Percentiles rank a stretch among this genome's conserved stretches.
Evolutionary conservation across 805 yeast species (phyloP).

Genomic region (Candida berthetii): DNA sequence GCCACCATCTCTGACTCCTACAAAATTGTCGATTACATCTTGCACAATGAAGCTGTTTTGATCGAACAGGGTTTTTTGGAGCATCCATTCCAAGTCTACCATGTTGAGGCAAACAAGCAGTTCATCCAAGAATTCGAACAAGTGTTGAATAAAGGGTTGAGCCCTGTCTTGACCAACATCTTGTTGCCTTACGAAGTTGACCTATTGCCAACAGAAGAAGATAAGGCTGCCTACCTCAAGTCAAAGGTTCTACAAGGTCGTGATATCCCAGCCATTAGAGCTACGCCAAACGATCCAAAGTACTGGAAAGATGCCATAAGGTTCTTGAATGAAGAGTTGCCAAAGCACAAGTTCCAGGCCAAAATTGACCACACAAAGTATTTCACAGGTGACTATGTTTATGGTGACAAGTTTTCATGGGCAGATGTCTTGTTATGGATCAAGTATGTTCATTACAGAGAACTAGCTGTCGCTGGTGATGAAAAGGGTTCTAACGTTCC

Average conservation of each 20-base stretch:
- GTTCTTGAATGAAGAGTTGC: background rate
- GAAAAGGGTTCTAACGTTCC: background rate
- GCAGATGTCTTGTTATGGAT: background rate
- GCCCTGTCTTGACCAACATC: background rate
- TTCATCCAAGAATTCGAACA: background rate
- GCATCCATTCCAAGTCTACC: too few relatives aligned
- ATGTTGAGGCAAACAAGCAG: background rate
- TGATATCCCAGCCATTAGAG: background rate
- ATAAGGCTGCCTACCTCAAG: background rate
- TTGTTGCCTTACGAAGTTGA: background rate
- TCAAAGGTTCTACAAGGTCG: background rate
- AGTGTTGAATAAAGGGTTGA: background rate
- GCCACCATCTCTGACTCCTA: background rate
- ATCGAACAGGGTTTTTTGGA: background rate
- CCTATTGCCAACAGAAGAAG: slow-evolving; percentile 1
- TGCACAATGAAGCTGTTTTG: background rate
- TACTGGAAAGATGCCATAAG: slow-evolving; percentile 1
- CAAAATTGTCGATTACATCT: background rate
- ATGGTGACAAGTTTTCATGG: slow-evolving; percentile 1
- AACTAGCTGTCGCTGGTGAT: background rate
- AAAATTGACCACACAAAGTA: background rate
- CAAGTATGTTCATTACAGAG: slow-evolving; percentile 1
- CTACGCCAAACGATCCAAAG: background rate
- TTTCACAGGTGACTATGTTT: slow-evolving; percentile 2
- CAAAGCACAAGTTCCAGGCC: background rate